phyloP scores from a whole-genome alignment of 305 asterid species.

The Euphrasia arctica region DNA sequence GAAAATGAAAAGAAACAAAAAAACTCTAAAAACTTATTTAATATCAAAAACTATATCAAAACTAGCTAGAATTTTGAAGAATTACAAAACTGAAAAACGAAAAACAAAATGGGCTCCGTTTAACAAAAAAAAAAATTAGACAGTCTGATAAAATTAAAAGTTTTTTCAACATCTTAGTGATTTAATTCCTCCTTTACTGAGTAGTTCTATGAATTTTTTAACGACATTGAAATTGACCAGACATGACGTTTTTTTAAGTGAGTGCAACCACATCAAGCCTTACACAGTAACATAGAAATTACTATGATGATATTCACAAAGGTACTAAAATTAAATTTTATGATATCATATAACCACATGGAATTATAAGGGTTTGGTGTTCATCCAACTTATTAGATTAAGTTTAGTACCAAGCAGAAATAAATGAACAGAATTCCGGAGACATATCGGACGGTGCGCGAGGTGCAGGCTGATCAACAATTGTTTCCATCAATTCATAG shows the following conservation, averaged over 20 bases:
- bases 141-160: too few relatives aligned
- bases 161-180: too few relatives aligned
- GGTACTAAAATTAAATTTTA: neutral
- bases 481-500: slow-evolving; percentile 86
- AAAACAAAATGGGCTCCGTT: too few relatives aligned
- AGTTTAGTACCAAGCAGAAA: slow-evolving; percentile 71
- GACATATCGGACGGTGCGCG: slow-evolving; percentile 76
- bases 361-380: slow-evolving; percentile 10
- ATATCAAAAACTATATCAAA: too few relatives aligned
- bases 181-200: neutral
- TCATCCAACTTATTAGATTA: slow-evolving; percentile 13
- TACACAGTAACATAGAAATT: neutral
- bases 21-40: too few relatives aligned
- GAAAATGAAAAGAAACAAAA: too few relatives aligned
- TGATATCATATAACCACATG: slow-evolving; percentile 5
- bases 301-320: slow-evolving; percentile 7
- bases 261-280: neutral
- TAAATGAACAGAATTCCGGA: slow-evolving; percentile 87
- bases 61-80: too few relatives aligned
- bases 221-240: neutral
- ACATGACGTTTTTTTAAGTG: neutral
- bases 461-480: slow-evolving; percentile 81
- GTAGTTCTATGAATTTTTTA: neutral
- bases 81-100: too few relatives aligned
- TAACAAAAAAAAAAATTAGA: too few relatives aligned